Percentiles rank a stretch among this genome's conserved stretches.
These are phyloP conservation scores for Cladochytrium replicatum DNA, from an alignment of 192 early-diverging fungal genomes.

Conservation along the genomic window DNA sequence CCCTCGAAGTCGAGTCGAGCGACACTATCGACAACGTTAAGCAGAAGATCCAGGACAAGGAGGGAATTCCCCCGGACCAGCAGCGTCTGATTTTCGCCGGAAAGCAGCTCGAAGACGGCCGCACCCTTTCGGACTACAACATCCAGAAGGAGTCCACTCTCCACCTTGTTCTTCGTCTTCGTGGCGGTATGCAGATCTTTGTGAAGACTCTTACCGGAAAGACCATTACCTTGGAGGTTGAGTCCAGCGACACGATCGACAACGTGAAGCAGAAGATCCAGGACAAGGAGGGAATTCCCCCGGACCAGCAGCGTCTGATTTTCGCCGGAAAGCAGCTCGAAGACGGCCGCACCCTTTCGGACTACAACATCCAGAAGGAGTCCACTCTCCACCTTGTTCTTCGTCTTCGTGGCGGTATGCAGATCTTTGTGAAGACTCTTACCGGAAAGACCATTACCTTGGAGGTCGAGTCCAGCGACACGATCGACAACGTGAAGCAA, in stretches of 20 bases:
- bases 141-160: constrained; percentile 66
- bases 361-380: constrained; percentile 69
- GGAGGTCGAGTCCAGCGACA: constrained; percentile 69
- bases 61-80: constrained; percentile 68
- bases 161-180: constrained; percentile 57
- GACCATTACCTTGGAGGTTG: constrained; percentile 67
- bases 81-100: constrained; percentile 74
- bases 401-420: constrained; percentile 60
- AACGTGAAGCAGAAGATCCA: constrained; percentile 76
- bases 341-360: constrained; percentile 58
- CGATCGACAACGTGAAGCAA: constrained; percentile 72
- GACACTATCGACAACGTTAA: constrained; percentile 75
- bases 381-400: constrained; percentile 60
- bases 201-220: constrained; percentile 73
- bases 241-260: constrained; percentile 67
- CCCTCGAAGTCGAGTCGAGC: constrained; percentile 62
- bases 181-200: constrained; percentile 73
- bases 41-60: constrained; percentile 72
- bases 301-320: constrained; percentile 71
- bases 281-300: constrained; percentile 69
- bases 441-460: constrained; percentile 82
- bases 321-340: constrained; percentile 75
- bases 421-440: constrained; percentile 72
- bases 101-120: constrained; percentile 69
- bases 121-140: constrained; percentile 61